These are phyloP conservation scores for Leucaena leucocephala DNA, from an alignment of 306 rosid species.

Conservation along the genomic window DNA sequence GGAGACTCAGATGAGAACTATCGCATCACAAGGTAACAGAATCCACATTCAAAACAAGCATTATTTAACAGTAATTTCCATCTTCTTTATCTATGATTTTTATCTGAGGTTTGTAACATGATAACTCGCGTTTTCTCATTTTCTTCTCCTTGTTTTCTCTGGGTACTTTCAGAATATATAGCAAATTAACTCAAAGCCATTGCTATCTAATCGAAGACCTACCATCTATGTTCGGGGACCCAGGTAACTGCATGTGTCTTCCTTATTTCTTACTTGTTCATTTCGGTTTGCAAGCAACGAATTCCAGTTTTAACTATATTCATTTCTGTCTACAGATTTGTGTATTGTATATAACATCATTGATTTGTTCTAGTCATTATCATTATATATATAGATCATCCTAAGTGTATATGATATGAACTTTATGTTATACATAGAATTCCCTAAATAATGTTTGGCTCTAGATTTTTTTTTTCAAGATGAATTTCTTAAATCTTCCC, in stretches of 20 bases:
- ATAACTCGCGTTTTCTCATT: neutral
- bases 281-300: too few relatives aligned
- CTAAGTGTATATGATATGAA: too few relatives aligned
- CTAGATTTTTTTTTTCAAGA: neutral
- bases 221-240: neutral
- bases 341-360: too few relatives aligned
- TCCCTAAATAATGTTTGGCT: too few relatives aligned
- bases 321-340: too few relatives aligned
- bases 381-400: too few relatives aligned
- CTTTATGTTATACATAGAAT: too few relatives aligned
- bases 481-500: neutral
- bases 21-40: neutral
- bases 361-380: too few relatives aligned
- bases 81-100: neutral
- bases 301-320: too few relatives aligned
- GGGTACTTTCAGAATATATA: neutral
- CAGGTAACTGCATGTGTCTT: neutral
- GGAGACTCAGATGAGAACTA: neutral
- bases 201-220: neutral
- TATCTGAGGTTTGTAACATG: neutral
- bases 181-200: neutral
- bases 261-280: neutral
- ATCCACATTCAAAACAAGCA: neutral
- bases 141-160: neutral
- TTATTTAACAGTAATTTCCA: neutral